phyloP scores from a whole-genome alignment of 441 rosid genomes.

The Populus hybrid region DNA sequence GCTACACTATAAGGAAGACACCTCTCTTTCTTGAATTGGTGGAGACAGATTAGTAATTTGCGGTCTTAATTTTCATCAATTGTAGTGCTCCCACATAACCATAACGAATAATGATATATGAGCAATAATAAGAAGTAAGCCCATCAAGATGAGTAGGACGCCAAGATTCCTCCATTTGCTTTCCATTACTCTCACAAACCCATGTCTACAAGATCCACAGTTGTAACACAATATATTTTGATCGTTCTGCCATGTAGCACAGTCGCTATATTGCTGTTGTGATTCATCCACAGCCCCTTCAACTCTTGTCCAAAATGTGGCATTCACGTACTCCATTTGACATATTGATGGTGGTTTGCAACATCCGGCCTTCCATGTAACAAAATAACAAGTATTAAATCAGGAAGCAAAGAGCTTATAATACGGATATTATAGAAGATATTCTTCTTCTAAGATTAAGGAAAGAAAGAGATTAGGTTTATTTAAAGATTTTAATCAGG shows the following conservation, averaged over 20 bases:
- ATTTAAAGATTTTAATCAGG: too few species aligned
- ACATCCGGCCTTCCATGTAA: conserved; percentile 53
- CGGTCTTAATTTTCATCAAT: neutral
- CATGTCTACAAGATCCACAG: conserved; percentile 55
- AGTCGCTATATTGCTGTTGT: conserved; percentile 28
- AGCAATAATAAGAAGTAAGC: conserved; percentile 50
- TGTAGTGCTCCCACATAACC: conserved; percentile 47
- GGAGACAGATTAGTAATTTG: neutral
- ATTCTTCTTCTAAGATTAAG: too few species aligned
- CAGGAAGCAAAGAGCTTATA: neutral
- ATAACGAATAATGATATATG: conserved; percentile 56
- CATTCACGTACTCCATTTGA: conserved; percentile 55
- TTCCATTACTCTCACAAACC: conserved; percentile 41
- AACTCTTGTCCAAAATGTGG: conserved; percentile 52
- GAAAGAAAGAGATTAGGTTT: too few species aligned
- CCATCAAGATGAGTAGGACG: conserved; percentile 47
- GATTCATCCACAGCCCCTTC: conserved; percentile 2
- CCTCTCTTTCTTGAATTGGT: neutral
- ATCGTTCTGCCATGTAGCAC: conserved; percentile 55
- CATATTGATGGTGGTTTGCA: conserved; percentile 67
- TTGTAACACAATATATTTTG: conserved; percentile 46
- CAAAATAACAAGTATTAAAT: neutral
- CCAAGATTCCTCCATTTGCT: conserved; percentile 77
- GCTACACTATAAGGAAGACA: neutral
- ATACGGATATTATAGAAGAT: too few species aligned